Conservation (phyloP, 768 basidiomycete genomes). For the Termitomyces sp. region DNA sequence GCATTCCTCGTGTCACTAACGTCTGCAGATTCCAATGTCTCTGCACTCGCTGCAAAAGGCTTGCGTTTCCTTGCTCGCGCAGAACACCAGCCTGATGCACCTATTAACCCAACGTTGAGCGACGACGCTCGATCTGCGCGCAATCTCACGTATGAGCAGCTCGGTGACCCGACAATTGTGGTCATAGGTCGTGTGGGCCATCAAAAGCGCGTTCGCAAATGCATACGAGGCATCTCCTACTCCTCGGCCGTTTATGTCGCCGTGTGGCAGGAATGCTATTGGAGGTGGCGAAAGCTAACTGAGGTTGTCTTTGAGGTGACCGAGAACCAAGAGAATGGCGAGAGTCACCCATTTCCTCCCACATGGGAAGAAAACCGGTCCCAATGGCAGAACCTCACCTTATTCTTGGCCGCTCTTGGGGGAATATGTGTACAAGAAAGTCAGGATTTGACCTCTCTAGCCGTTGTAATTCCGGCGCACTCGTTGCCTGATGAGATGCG, state of each 20-base stretch:
- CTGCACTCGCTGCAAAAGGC: constrained; percentile 60
- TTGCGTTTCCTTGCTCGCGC: constrained; percentile 64
- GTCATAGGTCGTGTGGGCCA: constrained; percentile 71
- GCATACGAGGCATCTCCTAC: constrained; percentile 57
- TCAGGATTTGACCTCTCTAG: constrained; percentile 43
- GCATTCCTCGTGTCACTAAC: constrained; percentile 67
- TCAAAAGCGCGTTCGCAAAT: constrained; percentile 74
- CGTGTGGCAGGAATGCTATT: constrained; percentile 81
- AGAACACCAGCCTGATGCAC: constrained; percentile 56
- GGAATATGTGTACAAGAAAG: constrained; percentile 56
- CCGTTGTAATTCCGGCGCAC: constrained; percentile 46
- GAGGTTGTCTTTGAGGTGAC: constrained; percentile 46
- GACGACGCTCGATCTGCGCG: constrained; percentile 65
- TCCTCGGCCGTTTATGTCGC: constrained; percentile 66
- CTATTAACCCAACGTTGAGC: constrained; percentile 39
- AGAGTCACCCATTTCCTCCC: constrained; percentile 16
- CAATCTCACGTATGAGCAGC: constrained; percentile 68
- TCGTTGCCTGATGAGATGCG: constrained; percentile 70
- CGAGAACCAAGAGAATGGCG: constrained; percentile 24
- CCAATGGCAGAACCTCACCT: constrained; percentile 82
- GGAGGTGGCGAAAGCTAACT: constrained; percentile 62
- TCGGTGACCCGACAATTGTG: constrained; percentile 69
- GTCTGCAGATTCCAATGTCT: constrained; percentile 61
- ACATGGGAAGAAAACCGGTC: constrained; percentile 52
- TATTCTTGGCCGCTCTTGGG: constrained; percentile 72